Conservation (phyloP, 495 filamentous ascomycete genomes). For the Cenococcum geophilum region DNA sequence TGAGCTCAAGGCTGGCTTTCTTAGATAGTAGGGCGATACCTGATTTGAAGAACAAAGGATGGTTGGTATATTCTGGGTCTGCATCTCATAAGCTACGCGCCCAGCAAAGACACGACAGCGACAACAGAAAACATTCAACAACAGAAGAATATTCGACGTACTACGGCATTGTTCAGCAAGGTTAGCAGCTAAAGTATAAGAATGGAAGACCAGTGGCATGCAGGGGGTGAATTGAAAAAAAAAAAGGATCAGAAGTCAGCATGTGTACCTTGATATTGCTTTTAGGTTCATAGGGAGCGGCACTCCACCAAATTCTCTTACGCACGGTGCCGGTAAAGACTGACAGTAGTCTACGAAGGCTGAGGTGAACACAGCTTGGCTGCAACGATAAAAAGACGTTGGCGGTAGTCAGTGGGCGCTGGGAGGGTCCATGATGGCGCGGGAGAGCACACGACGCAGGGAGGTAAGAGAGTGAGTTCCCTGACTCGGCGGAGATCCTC, state of each 20-base stretch:
- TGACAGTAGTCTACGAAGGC: conserved; percentile 1
- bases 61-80: conserved; percentile 24
- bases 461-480: conserved; percentile 16
- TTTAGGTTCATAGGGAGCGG: neutral
- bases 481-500: conserved; percentile 29
- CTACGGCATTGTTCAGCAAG: neutral
- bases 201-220: neutral
- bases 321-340: conserved; percentile 1
- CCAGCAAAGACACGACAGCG: neutral
- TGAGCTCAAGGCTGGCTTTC: neutral
- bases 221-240: neutral
- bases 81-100: conserved; percentile 22
- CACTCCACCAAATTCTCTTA: conserved; percentile 2
- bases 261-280: conserved; percentile 10
- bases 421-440: conserved; percentile 25
- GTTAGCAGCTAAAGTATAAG: neutral
- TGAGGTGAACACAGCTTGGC: neutral
- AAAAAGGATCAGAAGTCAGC: neutral
- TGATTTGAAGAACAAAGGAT: conserved; percentile 19
- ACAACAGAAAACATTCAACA: conserved; percentile 3
- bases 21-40: conserved; percentile 18
- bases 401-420: conserved; percentile 10
- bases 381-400: conserved; percentile 7
- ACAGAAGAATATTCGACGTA: neutral
- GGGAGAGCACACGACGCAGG: conserved; percentile 26